Evolutionary conservation across 2,329 filamentous ascomycete genomes (phyloP).

Genomic region (Huntiella decipiens): DNA sequence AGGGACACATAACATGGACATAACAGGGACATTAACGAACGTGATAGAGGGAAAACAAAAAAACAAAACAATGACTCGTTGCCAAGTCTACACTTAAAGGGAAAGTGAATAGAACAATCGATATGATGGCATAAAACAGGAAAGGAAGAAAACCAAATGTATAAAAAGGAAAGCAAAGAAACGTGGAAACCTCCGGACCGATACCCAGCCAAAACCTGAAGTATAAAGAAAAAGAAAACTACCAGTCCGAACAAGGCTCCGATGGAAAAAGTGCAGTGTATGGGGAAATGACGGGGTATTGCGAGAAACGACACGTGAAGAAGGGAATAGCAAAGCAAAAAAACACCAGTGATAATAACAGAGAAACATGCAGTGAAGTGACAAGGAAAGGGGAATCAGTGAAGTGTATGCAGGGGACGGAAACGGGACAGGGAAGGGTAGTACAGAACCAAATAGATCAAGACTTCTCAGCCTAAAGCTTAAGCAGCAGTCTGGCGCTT

Average conservation of each 20-base stretch:
- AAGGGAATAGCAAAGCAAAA: slow-evolving; percentile 10
- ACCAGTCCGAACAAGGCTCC: slow-evolving; percentile 2
- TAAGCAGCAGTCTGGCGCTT: slow-evolving; percentile 54
- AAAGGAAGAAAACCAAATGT: background rate
- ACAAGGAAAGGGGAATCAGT: background rate
- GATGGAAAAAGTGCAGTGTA: slow-evolving; percentile 7
- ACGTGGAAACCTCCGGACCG: background rate
- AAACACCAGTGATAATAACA: slow-evolving; percentile 10
- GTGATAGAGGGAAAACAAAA: slow-evolving; percentile 4
- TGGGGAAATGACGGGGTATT: slow-evolving; percentile 10
- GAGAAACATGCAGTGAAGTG: slow-evolving; percentile 3
- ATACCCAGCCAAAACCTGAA: background rate
- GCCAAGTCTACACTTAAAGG: too few relatives aligned
- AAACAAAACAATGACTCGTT: background rate
- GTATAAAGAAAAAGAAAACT: slow-evolving; percentile 1
- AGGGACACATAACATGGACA: background rate
- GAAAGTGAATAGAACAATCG: background rate
- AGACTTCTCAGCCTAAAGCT: background rate
- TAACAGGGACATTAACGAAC: slow-evolving; percentile 1
- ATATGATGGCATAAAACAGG: background rate
- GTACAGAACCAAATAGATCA: background rate
- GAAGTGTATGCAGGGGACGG: background rate
- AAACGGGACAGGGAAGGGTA: slow-evolving; percentile 3
- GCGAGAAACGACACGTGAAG: slow-evolving; percentile 12
- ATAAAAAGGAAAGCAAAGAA: slow-evolving; percentile 1